Base-by-base conservation (phyloP, 2,329 filamentous ascomycete genomes). In the Fusarium sp. region DNA sequence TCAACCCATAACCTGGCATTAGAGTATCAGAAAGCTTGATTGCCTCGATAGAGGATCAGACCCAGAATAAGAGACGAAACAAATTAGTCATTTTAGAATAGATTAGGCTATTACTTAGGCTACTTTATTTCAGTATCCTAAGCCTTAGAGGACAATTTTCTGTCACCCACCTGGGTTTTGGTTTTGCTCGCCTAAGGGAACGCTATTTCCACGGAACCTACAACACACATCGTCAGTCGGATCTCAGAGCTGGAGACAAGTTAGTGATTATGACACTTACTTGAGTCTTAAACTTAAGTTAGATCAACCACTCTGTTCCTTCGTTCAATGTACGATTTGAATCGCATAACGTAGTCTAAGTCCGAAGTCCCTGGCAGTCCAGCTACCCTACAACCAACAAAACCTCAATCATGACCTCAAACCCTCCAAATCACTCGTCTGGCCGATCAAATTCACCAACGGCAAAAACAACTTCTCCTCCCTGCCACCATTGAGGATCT, bases 401-500 rank as follows among this genome's bases (percentile, higher is more conserved):
- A 22, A 16, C 25, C n/a, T 13, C 32, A 8, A 16, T 38, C n/a
- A 44, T 15, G 18, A 41, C 7, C 64, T 71, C 51, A 79, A 59
- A 11, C 63, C 44, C 2, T 72, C 56, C 25, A 78, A 30, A 53
- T 70, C 61, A 2, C 55, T 24, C 13, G 67, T 73, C 44, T 78
- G 67, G 34, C 74, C 62, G 4, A 82, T 43, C 1, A 82, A 69
- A 24, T 79, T 69, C 8, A 73, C 56, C 58, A 82, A 24, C 1
- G 80, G 80, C 8, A 79, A 59, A 51, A 82, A 82, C 20, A 82
- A 54, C 13, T 63, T 65, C 15, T 73, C 70, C 4, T 58, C 73
- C 11, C 61, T 67, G 24, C 74, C 74, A 3, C 49, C 24, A 3
- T 49, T 48, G 1, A 73, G 25, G 58, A 82, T 76, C 25, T 61